These are phyloP conservation scores for Spergularia bocconei DNA, from an alignment of 148 eudicot species.

Conservation along the genomic window DNA sequence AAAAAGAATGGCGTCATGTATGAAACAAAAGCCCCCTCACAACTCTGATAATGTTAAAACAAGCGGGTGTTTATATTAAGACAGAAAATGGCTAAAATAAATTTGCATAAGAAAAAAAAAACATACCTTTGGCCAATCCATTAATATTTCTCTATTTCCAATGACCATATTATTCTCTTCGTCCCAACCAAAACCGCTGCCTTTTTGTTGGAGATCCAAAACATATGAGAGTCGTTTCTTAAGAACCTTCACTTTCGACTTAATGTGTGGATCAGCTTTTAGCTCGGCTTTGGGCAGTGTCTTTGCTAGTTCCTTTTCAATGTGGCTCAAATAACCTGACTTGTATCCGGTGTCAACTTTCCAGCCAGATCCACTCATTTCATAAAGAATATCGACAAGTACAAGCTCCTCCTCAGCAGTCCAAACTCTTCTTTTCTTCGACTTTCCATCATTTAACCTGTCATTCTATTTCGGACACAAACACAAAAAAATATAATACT, in stretches of 20 bases:
- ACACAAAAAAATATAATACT: too few species aligned
- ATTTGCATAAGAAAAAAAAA: not conserved
- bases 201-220: not conserved
- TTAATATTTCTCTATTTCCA: not conserved
- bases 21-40: not conserved
- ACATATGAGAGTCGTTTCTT: not conserved
- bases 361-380: conserved; percentile 2
- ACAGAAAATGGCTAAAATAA: not conserved
- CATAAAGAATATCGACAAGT: not conserved
- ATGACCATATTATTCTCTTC: not conserved
- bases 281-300: not conserved
- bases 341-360: conserved; percentile 2
- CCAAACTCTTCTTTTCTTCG: conserved; percentile 11
- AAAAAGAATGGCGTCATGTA: not conserved
- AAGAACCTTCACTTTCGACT: conserved; percentile 1
- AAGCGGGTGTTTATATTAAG: not conserved
- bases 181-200: conserved; percentile 16
- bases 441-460: too few species aligned
- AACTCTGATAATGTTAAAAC: not conserved
- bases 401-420: not conserved
- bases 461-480: too few species aligned
- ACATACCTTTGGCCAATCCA: conserved; percentile 13
- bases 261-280: conserved; percentile 10
- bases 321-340: not conserved
- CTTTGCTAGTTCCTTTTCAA: conserved; percentile 13